Base-by-base conservation (phyloP, 768 basidiomycete genomes). In the Suillus spraguei region DNA sequence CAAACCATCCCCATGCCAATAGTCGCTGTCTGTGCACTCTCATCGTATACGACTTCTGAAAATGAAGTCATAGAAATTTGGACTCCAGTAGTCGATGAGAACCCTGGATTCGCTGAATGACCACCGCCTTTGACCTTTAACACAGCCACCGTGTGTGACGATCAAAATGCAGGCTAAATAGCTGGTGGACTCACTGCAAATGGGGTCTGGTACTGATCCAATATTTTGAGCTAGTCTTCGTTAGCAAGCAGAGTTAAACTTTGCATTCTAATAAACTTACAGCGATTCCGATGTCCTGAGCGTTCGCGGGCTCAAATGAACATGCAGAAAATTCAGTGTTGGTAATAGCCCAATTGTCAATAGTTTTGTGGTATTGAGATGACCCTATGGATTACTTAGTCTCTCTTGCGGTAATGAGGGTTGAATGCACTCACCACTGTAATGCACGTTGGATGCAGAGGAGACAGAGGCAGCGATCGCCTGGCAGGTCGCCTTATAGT, bases 281-380 rank as follows among this genome's bases (percentile, higher is more conserved):
- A 14, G 85, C 84, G 0, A 66, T 72, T 1, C 75, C 79, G 38
- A 88, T 71, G 63, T 89, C 87, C 9, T 78, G 75, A 0, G 81
- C 73, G 1, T 79, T 84, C 10, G 83, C 84, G 4, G 87, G 87
- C 66, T 87, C 84, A 9, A 89, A 86, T 10, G 82, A 81, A 68
- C 87, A 89, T 2, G 77, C 72, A 0, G 87, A 68, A 1, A 60
- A 2, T 60, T 85, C 79, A 0, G 77, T 68, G 65, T 83, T 86
- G 5, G 85, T 85, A 28, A 71, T 71, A 0, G 83, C 80, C 83
- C 83, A 88, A 63, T 88, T 85, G 2, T 65, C 56, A 22, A 83
- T 78, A 63, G 82, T 85, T 16, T 74, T 69, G 0, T 41, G 38
- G 61, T 85, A 88, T 22, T 71, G 50, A 3, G 28, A 28, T 4